Evolutionary conservation across 495 filamentous ascomycete species (phyloP), one percentile per base, ranked within the genome.

Genomic region (Daldinia concentrica): DNA sequence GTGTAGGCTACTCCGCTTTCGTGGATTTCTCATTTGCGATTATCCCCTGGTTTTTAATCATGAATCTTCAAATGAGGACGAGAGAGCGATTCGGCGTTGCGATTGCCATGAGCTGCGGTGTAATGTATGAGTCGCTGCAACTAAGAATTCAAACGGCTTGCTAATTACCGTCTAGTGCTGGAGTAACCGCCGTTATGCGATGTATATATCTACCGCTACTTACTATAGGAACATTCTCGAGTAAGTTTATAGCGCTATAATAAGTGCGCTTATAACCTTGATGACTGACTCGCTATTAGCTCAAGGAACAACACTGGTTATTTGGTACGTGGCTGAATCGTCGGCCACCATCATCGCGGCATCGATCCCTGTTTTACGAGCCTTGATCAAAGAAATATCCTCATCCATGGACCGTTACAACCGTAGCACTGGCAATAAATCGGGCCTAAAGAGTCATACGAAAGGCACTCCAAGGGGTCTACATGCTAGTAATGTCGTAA

Each of bases 81-180:
- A 66, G 69, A 7, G 80, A 81, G 56, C 74, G 73, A 59, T 50
- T 81, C 26, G 79, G 80, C 22, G 78, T 82, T n/a, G 68, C 75
- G 3, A 67, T 78, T 17, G 79, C 76, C 5, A 80, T 82, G 80
- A 82, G 80, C 41, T 70, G 79, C 32, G 80, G 80, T 43, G 61
- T 77, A 36, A 76, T 80, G 79, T 82, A 72, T 62, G 77, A 55
- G 30, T 22, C 51, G 32, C 45, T 58, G 26, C 7, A 43, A 34
- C 58, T 48, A 17, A 39, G 5, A n/a, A 54, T 55, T 9, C 6
- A 17, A 17, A 17, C 14, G 15, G 26, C 3, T 50, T 29, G 37
- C 67, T 71, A 66, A 74, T 43, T 41, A 26, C 56, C 27, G 7
- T 32, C 9, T 52, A 75, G 73, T 60, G 73, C 73, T 60, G 73